phyloP scores from a whole-genome alignment of 1,139 yeast species.

The Pneumocystis oryctolagi region DNA sequence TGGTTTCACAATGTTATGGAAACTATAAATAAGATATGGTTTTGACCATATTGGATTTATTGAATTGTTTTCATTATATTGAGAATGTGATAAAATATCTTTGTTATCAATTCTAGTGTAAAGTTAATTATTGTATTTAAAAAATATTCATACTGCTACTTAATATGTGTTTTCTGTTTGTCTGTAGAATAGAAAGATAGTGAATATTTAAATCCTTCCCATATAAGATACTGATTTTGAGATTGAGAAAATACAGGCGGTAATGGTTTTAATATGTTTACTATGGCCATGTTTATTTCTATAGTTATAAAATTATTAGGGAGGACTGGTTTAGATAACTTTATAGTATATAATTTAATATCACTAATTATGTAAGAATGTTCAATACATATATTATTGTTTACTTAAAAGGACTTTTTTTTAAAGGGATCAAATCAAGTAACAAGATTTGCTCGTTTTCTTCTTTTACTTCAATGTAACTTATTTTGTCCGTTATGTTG shows the following conservation, averaged over 20 bases:
- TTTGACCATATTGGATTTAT: conserved; percentile 36
- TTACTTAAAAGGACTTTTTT: conserved; percentile 5
- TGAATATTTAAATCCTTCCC: conserved; percentile 43
- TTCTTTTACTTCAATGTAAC: conserved; percentile 30
- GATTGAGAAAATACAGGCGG: conserved; percentile 50
- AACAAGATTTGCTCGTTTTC: conserved; percentile 1
- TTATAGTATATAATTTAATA: conserved; percentile 29
- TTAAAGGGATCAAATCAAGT: conserved; percentile 9
- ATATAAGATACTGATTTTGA: conserved; percentile 47
- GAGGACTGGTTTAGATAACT: conserved; percentile 50
- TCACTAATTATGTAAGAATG: not conserved
- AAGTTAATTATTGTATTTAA: not conserved
- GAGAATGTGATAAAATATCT: not conserved
- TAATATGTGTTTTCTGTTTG: conserved; percentile 32
- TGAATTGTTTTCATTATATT: not conserved
- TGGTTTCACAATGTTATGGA: conserved; percentile 36
- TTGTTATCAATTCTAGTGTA: not conserved
- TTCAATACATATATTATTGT: not conserved
- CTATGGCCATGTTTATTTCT: conserved; percentile 39
- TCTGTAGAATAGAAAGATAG: conserved; percentile 49
- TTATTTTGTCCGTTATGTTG: conserved; percentile 32
- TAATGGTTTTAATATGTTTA: conserved; percentile 38
- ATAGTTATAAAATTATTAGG: conserved; percentile 36
- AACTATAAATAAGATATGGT: conserved; percentile 41
- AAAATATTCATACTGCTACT: conserved; percentile 3